Evolutionary conservation across 2,329 filamentous ascomycete species (phyloP).

Genomic region (Orbilia ellipsospora): DNA sequence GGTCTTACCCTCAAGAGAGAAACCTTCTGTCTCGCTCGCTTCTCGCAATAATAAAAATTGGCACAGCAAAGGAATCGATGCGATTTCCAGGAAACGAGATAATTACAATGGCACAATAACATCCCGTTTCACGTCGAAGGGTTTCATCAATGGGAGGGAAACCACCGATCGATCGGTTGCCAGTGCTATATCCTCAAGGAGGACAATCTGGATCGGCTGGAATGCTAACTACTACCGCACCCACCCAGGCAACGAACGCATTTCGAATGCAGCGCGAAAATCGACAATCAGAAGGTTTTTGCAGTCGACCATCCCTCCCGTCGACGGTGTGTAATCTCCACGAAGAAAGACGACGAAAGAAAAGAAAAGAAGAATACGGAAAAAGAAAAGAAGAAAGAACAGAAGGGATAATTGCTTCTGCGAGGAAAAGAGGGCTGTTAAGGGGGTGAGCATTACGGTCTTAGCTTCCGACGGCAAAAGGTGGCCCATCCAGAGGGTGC

Average conservation of each 20-base stretch:
- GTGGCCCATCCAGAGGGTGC: constrained; percentile 12
- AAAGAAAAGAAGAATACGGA: background rate
- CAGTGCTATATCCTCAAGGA: background rate
- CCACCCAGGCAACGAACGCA: background rate
- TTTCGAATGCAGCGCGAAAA: constrained; percentile 5
- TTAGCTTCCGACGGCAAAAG: constrained; percentile 54
- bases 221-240: constrained; percentile 13
- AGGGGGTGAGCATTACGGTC: constrained; percentile 50
- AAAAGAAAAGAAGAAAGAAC: background rate
- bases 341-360: background rate
- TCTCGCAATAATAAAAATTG: too few species aligned
- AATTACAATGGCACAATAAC: too few species aligned
- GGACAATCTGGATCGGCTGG: constrained; percentile 27
- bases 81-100: too few species aligned
- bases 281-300: background rate
- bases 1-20: too few species aligned
- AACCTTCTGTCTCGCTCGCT: too few species aligned
- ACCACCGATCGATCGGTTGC: too few species aligned
- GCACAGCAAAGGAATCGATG: too few species aligned
- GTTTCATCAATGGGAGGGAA: background rate
- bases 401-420: constrained; percentile 32
- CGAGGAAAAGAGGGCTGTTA: constrained; percentile 11
- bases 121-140: constrained; percentile 2
- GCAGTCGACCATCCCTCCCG: background rate
- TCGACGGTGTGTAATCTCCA: constrained; percentile 36